Base-by-base conservation (phyloP, 1,284 basidiomycete species). In the Mycena citricolor region DNA sequence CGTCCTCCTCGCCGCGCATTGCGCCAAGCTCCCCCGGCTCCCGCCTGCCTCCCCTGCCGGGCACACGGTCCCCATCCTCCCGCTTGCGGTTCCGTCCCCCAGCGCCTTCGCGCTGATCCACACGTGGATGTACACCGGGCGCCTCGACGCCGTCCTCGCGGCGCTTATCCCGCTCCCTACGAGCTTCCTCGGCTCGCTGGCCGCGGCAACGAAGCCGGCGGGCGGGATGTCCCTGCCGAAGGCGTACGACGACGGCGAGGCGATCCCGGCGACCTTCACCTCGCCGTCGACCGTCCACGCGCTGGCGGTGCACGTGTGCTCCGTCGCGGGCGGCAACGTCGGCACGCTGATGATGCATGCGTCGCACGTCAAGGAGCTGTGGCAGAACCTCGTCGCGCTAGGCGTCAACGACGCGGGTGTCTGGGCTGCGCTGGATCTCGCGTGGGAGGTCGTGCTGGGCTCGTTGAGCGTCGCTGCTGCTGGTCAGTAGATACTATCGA, bases 361-460 rank as follows among this genome's bases (percentile, higher is more conserved):
- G 2, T 71, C 76, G 13, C 74, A 77, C 53, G 72, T 86, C 28
- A 85, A 82, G 57, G 82, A 81, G 36, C 68, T 88, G 12, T 89
- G 86, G 86, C 73, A 78, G 48, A 82, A 86, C 56, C 71, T 81
- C 52, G 77, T 78, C 36, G 74, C 79, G 3, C 75, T 89, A 23
- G 84, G 83, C 13, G 54, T 89, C 7, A 70, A 74, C 47, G 77
- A 84, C 51, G 69, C 74, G 11, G 73, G 75, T 35, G 68, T 86
- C 19, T 89, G 86, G 86, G 73, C 76, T 37, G 75, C 77, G 40
- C 61, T 89, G 49, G 80, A 83, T 45, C 70, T 82, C 47, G 81
- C 83, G 14, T 89, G 86, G 85, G 78, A 83, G 56, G 69, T 84
- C 54, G 67, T 84, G 30, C 65, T 83, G 29, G 79, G 77, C 31